These are phyloP conservation scores for Paracoccidioides lutzii DNA, from an alignment of 2,329 filamentous ascomycete species.

Conservation along the genomic window DNA sequence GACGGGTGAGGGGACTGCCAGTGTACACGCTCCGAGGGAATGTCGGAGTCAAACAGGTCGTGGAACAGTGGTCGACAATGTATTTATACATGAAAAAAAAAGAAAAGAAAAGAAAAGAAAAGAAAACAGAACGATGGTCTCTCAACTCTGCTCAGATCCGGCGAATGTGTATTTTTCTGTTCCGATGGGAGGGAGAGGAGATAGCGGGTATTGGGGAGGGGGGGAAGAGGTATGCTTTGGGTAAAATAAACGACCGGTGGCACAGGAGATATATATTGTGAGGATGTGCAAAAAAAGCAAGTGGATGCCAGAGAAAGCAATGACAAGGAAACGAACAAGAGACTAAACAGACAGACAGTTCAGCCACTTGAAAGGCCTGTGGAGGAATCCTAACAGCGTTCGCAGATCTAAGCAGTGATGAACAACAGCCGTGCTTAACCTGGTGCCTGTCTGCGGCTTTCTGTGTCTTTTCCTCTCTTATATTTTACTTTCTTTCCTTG, in stretches of 20 bases:
- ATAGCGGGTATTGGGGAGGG: not conserved
- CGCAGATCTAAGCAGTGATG: not conserved
- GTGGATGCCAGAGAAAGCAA: not conserved
- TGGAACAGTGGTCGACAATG: not conserved
- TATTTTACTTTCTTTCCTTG: not conserved
- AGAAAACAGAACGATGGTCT: not conserved
- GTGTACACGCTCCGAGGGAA: not conserved
- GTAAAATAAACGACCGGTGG: not conserved
- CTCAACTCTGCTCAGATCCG: not conserved
- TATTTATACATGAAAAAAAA: slow-evolving; percentile 1
- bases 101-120: no score
- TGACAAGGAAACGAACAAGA: not conserved
- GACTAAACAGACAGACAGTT: not conserved
- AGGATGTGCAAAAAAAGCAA: not conserved
- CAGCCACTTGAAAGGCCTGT: not conserved
- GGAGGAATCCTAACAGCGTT: not conserved
- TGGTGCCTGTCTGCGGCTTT: not conserved
- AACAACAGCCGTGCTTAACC: not conserved
- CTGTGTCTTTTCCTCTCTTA: slow-evolving; percentile 3
- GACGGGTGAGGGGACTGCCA: not conserved
- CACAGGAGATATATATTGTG: slow-evolving; percentile 1
- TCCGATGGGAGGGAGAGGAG: not conserved
- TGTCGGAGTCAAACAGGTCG: not conserved
- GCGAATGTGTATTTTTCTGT: not conserved
- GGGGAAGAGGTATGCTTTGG: not conserved